These are phyloP conservation scores for Pythium volutum DNA, from an alignment of 352 stramenopile genomes.

Conservation along the genomic window DNA sequence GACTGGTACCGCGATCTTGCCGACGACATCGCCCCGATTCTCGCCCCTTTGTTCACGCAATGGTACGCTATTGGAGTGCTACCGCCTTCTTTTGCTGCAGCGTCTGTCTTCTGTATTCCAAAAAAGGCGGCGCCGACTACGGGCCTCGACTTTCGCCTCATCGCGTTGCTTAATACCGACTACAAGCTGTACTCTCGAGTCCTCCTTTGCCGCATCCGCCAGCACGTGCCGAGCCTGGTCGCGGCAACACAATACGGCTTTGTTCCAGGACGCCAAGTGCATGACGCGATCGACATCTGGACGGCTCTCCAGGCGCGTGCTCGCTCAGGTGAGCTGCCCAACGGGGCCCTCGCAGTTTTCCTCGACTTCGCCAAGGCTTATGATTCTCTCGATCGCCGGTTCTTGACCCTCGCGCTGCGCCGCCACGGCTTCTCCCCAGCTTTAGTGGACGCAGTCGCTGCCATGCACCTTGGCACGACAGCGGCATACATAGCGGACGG, in stretches of 20 bases:
- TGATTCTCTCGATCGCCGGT: not conserved
- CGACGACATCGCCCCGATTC: not conserved
- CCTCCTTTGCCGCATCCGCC: not conserved
- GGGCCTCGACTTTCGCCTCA: constrained; percentile 9
- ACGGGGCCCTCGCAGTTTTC: not conserved
- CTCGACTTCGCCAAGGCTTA: constrained; percentile 19
- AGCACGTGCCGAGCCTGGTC: not conserved
- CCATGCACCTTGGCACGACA: constrained; percentile 1
- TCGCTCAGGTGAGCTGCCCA: not conserved
- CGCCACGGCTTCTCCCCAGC: not conserved
- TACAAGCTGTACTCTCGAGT: constrained; percentile 18
- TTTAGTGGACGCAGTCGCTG: not conserved
- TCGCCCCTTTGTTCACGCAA: not conserved
- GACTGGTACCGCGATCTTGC: constrained; percentile 6
- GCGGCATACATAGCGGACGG: not conserved
- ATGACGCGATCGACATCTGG: constrained; percentile 16
- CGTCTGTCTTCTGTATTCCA: constrained; percentile 5
- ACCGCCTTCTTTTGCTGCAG: not conserved
- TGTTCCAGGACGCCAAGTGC: not conserved
- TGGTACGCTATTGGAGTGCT: not conserved
- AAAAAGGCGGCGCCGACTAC: not conserved
- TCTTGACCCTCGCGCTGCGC: not conserved
- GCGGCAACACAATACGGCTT: constrained; percentile 9
- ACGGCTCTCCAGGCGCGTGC: not conserved
- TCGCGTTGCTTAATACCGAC: constrained; percentile 7